Base-by-base conservation (phyloP, 2,329 filamentous ascomycete species). In the Colletotrichum aenigma region DNA sequence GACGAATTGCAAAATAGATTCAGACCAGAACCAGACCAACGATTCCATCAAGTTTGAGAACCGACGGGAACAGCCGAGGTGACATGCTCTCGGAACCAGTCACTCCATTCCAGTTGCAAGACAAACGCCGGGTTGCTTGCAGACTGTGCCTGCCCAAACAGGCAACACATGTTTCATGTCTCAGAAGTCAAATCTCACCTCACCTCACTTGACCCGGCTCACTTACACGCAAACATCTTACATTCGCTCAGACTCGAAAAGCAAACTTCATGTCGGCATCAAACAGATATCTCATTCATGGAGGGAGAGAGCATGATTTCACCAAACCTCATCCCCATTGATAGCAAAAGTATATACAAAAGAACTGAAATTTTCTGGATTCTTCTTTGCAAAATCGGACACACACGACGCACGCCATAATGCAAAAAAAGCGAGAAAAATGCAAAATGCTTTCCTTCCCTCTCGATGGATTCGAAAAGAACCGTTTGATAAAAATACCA, bases 241-340 rank as follows among this genome's bases (percentile, higher is more conserved):
- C 34, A 30, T 7, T 34, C 32, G 13, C 13, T 75, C 10, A 64
- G 6, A 36, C 9, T 26, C 3, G 8, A 15, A 15, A 21, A 26
- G 52, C 24, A n/a, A 34, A 61, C 18, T 43, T 43, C 8, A 28
- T 43, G 2, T 30, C 0, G 34, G 30, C 66, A 65, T 72, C 66
- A 38, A 67, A 55, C 24, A 21, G 43, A 48, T 9, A 61, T 74
- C 61, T 60, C 72, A 68, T 68, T 60, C 65, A 32, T 68, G 26
- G 48, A 43, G 43, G 65, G 64, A 30, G 60, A 55, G 21, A 18
- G 12, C 38, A 65, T 48, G 26, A 30, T 34, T 68, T 70, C 75
- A 67, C 75, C 76, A 77, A 77, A 74, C 74, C 76, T 70, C 74
- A 69, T 77, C 70, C 74, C 70, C 74, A 77, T 77, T 71, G 56